Evolutionary conservation across 371 early-diverging fungal genomes (phyloP), one percentile per base, ranked within the genome.

Genomic region (Enteropsectra breve): DNA sequence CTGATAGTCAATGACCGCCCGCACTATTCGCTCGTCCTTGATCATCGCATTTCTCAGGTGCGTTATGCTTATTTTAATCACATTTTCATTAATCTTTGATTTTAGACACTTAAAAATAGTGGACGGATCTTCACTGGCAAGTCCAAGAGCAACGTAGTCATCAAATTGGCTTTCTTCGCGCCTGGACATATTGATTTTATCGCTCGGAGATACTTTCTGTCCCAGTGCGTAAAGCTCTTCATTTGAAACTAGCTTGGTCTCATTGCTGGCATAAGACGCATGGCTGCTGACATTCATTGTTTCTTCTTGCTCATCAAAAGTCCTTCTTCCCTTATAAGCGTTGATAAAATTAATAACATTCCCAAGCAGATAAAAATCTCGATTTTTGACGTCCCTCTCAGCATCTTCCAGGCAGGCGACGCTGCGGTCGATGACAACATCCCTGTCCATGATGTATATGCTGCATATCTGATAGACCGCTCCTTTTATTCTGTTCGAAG

Each of bases 31-130:
- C 37, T 21, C 29, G 48, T 50, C 38, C 26, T 68, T 66, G 15
- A 70, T 21, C 45, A 67, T 68, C 59, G 75, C 65, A 34, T 53
- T 55, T 37, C 70, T 34, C 18, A 75, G 57, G 57, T 75, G 65
- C 2, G 46, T 48, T 21, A 50, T 43, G 58, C 62, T 69, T 26
- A 74, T 18, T 4, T 56, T 38, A 37, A 74, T 23, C 4, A 18
- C 24, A 32, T 59, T 32, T 0, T 38, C 45, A 18, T 24, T 13
- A 21, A 66, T 32, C 24, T 36, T 33, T 29, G 45, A 21, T 18
- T 68, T 68, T 56, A 75, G 66, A 37, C 71, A 66, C 30, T 43
- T 15, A 54, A 43, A 38, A 4, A 70, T 33, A n/a, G 61, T 70
- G 8, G 13, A 2, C 2, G 68, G 68, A 61, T 70, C 71, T 37